Evolutionary conservation across 768 basidiomycete genomes (phyloP), one percentile per base, ranked within the genome.

Genomic region (Megacollybia marginata): DNA sequence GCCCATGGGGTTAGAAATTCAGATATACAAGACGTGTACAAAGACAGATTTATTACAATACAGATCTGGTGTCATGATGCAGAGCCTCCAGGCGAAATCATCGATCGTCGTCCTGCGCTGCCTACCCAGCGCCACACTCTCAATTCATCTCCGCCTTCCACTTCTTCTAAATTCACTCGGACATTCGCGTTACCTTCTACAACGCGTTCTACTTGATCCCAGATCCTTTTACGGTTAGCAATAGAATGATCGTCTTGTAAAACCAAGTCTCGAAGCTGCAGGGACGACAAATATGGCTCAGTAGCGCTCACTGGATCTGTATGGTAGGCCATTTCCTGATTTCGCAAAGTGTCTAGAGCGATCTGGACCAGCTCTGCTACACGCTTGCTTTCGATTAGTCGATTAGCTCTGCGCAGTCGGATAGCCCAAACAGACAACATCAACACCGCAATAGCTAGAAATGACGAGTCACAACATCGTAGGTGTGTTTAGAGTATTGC

Each of bases 81-180:
- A 40, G 38, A 40, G 8, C 19, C 38, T 4, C 11, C 18, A 13
- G 15, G 44, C 13, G 15, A 23, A 44, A 31, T 16, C 44, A 44
- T 19, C 28, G 44, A 44, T 44, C 13, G 12, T 55, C 60, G 59
- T 48, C 68, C 60, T 32, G 61, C 51, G 49, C 67, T 67, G n/a
- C 92, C 92, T 31, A 91, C 80, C 92, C 92, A 95, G 50, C 85
- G 71, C 92, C 92, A 95, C 49, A 92, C 92, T 55, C 89, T 79
- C 67, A 83, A 75, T 68, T 92, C 90, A 65, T 94, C 91, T 10
- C 92, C 92, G 55, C 85, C 85, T 52, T 73, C 74, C 44, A 88
- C 78, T 64, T 95, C 92, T 65, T 88, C 88, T 47, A 91, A 69
- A 62, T 86, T 88, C 31, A 81, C 83, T 53, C 89, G 79, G 40